Conservation (phyloP, 805 yeast species). For the Yamadazyma scolyti region DNA sequence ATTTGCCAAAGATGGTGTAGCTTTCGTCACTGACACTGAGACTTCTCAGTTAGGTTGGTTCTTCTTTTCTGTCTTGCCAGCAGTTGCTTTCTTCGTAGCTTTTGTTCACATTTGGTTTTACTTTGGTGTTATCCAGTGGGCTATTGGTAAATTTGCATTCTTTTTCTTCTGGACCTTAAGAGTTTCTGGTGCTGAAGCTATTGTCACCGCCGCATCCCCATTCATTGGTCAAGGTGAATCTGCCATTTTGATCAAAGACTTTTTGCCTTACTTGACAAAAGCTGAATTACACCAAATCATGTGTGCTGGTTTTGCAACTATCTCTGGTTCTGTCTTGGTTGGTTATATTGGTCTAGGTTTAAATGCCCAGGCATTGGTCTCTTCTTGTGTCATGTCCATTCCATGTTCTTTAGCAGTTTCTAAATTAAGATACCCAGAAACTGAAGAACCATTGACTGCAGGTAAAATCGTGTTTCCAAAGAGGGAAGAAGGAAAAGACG, state of each 20-base stretch:
- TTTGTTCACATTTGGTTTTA: conserved; percentile 58
- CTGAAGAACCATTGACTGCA: conserved; percentile 49
- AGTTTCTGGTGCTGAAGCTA: conserved; percentile 62
- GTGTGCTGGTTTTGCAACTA: conserved; percentile 63
- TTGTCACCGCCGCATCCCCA: conserved; percentile 65
- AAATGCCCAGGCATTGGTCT: conserved; percentile 57
- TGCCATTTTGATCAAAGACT: conserved; percentile 57
- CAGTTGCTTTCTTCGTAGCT: conserved; percentile 61
- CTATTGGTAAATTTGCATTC: conserved; percentile 50
- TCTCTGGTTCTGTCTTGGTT: conserved; percentile 61
- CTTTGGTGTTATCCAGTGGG: conserved; percentile 60
- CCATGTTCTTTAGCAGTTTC: conserved; percentile 62
- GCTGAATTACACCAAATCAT: conserved; percentile 62
- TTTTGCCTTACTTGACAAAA: conserved; percentile 53
- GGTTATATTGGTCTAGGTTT: conserved; percentile 62
- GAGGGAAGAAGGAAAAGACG: conserved; percentile 26
- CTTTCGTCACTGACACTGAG: conserved; percentile 46
- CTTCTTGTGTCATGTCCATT: conserved; percentile 68
- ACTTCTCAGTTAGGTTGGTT: conserved; percentile 43
- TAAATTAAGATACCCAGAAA: conserved; percentile 57
- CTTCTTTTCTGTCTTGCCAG: conserved; percentile 58
- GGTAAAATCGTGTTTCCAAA: conserved; percentile 49
- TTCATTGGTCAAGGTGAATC: conserved; percentile 66
- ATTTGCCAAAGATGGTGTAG: conserved; percentile 58
- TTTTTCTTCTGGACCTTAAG: conserved; percentile 59